Percentiles rank a stretch among this genome's conserved stretches.
Evolutionary conservation across 768 basidiomycete species (phyloP).

Genomic region (Termitomyces sp.): DNA sequence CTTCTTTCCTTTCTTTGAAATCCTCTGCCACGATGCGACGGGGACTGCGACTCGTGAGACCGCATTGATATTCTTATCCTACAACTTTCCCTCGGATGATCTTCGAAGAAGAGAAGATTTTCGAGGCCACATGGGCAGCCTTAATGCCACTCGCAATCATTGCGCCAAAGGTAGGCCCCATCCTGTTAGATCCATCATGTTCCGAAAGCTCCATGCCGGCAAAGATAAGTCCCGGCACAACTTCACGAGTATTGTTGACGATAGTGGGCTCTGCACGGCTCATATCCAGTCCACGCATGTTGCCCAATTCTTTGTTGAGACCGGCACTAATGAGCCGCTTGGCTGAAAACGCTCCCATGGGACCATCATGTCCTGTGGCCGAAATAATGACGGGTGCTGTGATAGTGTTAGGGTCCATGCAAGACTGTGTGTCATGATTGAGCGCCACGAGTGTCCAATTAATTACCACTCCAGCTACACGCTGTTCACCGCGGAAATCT

Average conservation of each 20-base stretch:
- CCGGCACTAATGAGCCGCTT: slow-evolving; percentile 77
- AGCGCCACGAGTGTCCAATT: slow-evolving; percentile 52
- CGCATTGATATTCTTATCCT: slow-evolving; percentile 23
- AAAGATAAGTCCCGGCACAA: slow-evolving; percentile 72
- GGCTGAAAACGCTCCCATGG: slow-evolving; percentile 81
- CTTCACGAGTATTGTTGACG: slow-evolving; percentile 74
- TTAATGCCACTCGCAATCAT: slow-evolving; percentile 80
- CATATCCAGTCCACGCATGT: slow-evolving; percentile 83
- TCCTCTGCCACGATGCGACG: not conserved
- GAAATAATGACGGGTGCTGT: slow-evolving; percentile 75
- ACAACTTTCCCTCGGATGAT: slow-evolving; percentile 58
- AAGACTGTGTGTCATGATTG: slow-evolving; percentile 75
- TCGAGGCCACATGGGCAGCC: slow-evolving; percentile 65
- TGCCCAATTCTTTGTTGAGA: slow-evolving; percentile 70
- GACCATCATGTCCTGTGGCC: slow-evolving; percentile 76
- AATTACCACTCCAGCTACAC: slow-evolving; percentile 51
- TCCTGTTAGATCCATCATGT: slow-evolving; percentile 76
- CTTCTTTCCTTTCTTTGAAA: not conserved
- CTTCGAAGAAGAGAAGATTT: slow-evolving; percentile 45
- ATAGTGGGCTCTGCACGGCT: slow-evolving; percentile 81
- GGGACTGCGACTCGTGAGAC: not conserved
- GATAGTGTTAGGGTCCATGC: slow-evolving; percentile 79
- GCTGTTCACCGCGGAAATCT: slow-evolving; percentile 53
- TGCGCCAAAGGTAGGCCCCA: slow-evolving; percentile 78
- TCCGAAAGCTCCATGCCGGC: slow-evolving; percentile 83